Percentiles rank a stretch among this genome's conserved stretches.
phyloP scores from a whole-genome alignment of 306 rosid genomes.

The Cucurbita moschata region DNA sequence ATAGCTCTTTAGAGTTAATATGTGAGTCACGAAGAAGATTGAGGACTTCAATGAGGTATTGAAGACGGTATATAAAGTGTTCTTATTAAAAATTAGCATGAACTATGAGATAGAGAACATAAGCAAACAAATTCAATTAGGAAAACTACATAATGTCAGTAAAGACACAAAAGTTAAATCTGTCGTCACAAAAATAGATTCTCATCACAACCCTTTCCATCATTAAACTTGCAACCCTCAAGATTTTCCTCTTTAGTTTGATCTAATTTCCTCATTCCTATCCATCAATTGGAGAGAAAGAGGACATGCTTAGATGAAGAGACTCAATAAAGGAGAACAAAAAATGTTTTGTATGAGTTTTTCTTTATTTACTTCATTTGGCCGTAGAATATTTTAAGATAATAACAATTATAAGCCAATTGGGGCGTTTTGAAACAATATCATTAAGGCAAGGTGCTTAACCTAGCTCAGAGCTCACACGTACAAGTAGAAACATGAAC shows the following conservation, averaged over 20 bases:
- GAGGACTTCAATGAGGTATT: background rate
- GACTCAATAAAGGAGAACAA: background rate
- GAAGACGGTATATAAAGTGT: background rate
- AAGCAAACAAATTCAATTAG: background rate
- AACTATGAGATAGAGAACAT: background rate
- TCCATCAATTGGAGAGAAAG: background rate
- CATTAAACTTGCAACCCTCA: background rate
- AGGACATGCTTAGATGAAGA: background rate
- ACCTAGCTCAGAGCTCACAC: background rate
- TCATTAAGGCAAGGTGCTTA: background rate
- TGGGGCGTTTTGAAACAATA: background rate
- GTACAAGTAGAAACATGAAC: too few species aligned
- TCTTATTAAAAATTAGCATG: background rate
- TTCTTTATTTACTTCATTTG: background rate
- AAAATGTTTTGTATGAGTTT: background rate
- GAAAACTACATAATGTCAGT: background rate
- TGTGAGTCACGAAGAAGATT: background rate
- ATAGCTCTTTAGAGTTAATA: background rate
- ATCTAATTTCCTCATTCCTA: background rate
- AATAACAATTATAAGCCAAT: too few species aligned
- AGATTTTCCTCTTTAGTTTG: background rate
- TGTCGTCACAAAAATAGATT: background rate
- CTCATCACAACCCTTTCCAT: background rate
- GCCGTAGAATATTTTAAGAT: too few species aligned
- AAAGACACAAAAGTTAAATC: background rate